Evolutionary conservation across 495 filamentous ascomycete genomes (phyloP), one percentile per base, ranked within the genome.

Genomic region (Umbilicaria muhlenbergii): DNA sequence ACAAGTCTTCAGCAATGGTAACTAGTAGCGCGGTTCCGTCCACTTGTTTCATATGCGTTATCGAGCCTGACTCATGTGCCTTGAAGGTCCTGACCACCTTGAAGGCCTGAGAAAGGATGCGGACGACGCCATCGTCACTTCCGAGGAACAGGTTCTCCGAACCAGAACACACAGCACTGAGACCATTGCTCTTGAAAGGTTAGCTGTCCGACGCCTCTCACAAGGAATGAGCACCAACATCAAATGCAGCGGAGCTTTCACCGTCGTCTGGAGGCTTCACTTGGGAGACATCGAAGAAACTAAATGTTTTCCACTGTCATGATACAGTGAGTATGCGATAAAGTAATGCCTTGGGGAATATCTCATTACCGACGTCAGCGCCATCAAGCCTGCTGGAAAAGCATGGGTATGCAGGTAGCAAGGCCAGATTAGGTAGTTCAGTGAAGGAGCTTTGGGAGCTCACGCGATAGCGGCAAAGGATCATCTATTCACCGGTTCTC

Each of bases 31-130:
- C 77, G 3, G 89, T 94, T 32, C 82, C 83, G 46, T 86, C 81
- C 7, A 96, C 73, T 66, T 98, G 92, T 62, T 81, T 88, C 74
- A 95, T 86, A 56, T 95, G 83, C n/a, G 81, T 91, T 43, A 98
- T 86, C 44, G 80, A 74, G 12, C 69, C 76, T 24, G 62, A 64
- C 36, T 94, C 82, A 56, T 91, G 78, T 16, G 88, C 89, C 48
- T 76, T 79, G 69, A 94, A 98, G 43, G 77, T 81, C 50, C 84
- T 77, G 42, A 87, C 65, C 37, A 91, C 67, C 63, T 89, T 94
- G 73, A 94, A 94, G 52, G 77, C 67, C 18, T 80, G 75, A 32
- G 85, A 86, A 50, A 94, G 66, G 50, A 93, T 88, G 50, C 84
- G 84, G 16, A 96, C 82, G 44, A 74, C 65, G 43, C 91, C 91